Evolutionary conservation across 371 early-diverging fungal species (phyloP), one percentile per base, ranked within the genome.

Genomic region (Mortierella polycephala): DNA sequence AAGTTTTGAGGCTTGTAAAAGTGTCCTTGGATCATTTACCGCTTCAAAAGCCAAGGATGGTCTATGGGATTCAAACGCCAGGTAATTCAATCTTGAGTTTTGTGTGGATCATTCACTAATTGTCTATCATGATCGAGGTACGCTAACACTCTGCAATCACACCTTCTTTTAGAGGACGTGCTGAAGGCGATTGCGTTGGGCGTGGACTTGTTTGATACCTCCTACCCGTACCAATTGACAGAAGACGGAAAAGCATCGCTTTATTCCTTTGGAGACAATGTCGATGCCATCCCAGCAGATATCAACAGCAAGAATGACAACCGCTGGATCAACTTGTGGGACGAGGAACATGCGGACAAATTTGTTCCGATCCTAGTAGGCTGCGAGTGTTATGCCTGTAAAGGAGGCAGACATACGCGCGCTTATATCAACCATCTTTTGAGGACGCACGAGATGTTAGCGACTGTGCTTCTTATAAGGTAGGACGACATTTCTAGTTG

Each of bases 341-440:
- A 87, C 57, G 62, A 76, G 1, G 67, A 75, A 11, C 74, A 85
- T 46, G 76, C 81, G 11, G 84, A 85, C 62, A 84, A 90, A 40
- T 91, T 91, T 75, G 83, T 85, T 2, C 90, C 91, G 18, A 73
- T 94, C n/a, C 84, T 90, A 53, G 50, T 73, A 9, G 83, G 83
- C 7, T 94, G 94, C 71, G 70, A 81, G 47, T 94, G 94, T 67
- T 87, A 87, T 53, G 81, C 92, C 16, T 94, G 95, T 67, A 73
- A 84, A 49, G 82, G 82, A 41, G 81, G 83, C 41, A 65, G 53
- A 39, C 91, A 94, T 75, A 86, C 90, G 18, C 85, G 91, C 51
- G 90, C 94, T 2, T 94, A 94, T 65, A 85, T 93, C 60, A 90
- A 94, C 72, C 95, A 94, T 67, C 82, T 94, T 53, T 65, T 93